Percentiles rank a stretch among this genome's conserved stretches.
These are phyloP conservation scores for Auricularia heimuer DNA, from an alignment of 768 basidiomycete species.

Conservation along the genomic window DNA sequence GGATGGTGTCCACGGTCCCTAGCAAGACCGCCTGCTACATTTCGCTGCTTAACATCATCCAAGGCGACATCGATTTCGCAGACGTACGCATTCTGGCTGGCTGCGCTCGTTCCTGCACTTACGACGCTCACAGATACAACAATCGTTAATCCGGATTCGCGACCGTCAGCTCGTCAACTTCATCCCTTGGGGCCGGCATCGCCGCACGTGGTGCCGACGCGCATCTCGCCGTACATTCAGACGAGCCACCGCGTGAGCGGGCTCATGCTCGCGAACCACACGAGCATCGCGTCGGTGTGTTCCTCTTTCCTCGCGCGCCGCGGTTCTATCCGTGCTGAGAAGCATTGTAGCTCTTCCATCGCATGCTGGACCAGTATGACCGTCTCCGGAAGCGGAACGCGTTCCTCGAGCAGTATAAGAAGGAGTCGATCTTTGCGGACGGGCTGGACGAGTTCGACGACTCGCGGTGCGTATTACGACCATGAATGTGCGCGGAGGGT, in stretches of 20 bases:
- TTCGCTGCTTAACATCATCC: slow-evolving; percentile 95
- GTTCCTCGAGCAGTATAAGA: slow-evolving; percentile 95
- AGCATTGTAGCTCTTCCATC: slow-evolving; percentile 69
- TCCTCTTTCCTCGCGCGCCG: background rate
- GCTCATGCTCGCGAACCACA: slow-evolving; percentile 97
- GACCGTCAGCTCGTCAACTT: slow-evolving; percentile 96
- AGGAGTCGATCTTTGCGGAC: slow-evolving; percentile 90
- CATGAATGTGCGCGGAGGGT: no score
- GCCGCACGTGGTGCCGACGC: slow-evolving; percentile 92
- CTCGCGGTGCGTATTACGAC: slow-evolving; percentile 50
- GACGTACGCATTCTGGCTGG: slow-evolving; percentile 46
- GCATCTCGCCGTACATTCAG: slow-evolving; percentile 78
- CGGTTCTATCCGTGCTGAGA: background rate
- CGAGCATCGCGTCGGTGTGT: slow-evolving; percentile 87
- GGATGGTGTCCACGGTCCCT: slow-evolving; percentile 92
- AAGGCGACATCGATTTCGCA: slow-evolving; percentile 95
- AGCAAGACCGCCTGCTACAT: slow-evolving; percentile 93
- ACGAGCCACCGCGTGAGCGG: slow-evolving; percentile 93
- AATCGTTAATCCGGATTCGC: slow-evolving; percentile 91
- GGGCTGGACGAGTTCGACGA: slow-evolving; percentile 94
- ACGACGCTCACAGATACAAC: slow-evolving; percentile 62
- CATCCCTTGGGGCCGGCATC: slow-evolving; percentile 98
- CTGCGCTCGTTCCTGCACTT: slow-evolving; percentile 1
- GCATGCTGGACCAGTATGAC: slow-evolving; percentile 94
- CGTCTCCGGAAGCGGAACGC: slow-evolving; percentile 79